Evolutionary conservation across 1,284 basidiomycete genomes (phyloP), one percentile per base, ranked within the genome.

Genomic region (Ceratobasidium sp.): DNA sequence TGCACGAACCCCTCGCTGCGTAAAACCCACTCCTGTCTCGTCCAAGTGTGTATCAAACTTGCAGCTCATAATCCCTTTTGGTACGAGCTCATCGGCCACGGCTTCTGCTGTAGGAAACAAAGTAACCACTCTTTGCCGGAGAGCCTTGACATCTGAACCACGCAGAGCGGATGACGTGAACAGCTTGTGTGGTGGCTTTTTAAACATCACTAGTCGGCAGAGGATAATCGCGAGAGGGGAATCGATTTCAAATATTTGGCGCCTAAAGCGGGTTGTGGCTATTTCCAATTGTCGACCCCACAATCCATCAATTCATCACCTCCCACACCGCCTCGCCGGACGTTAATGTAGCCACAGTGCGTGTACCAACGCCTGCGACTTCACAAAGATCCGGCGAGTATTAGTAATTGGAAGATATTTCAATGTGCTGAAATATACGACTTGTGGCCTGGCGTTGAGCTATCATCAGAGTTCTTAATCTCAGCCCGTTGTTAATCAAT

Each of bases 91-190:
- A 74, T 87, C 85, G 4, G 85, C 88, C 69, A 86, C 83, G 12
- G 53, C 33, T 14, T 69, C 71, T 83, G 77, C 48, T 83, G 79
- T 38, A 86, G 75, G 1, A 53, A 77, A 79, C 77, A 85, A 90
- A 36, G 85, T 76, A 4, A 87, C 75, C 9, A 88, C 82, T 40
- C 85, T 85, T 75, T 88, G 86, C 76, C 83, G 88, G 25, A 92
- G 83, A 77, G 89, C 91, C 61, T 86, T 84, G 38, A 89, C 82
- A 77, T 92, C 89, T 6, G 89, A 90, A 77, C 84, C 85, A 48
- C 89, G 84, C 9, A 92, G 80, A 42, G 59, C 59, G 18, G 59
- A 42, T 7, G 66, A 69, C 7, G 51, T 69, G 23, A 58, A 69
- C 11, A 69, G 4, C 21, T 69, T 69, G 53, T 69, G 66, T n/a